These are phyloP conservation scores for Lepiota brunneoincarnata DNA, from an alignment of 768 basidiomycete genomes.

Conservation along the genomic window DNA sequence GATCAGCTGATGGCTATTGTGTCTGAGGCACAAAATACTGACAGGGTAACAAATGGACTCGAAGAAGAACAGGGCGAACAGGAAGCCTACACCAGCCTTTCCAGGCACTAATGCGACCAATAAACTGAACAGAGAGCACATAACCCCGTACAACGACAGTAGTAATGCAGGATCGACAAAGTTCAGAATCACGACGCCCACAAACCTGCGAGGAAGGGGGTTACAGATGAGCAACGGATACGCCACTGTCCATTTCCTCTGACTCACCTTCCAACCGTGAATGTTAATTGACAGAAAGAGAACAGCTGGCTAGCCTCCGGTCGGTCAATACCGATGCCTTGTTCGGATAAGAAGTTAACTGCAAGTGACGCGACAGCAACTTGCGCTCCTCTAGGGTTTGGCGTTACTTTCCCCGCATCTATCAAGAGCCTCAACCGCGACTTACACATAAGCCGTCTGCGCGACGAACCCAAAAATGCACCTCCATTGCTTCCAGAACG, in stretches of 20 bases:
- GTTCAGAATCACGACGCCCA: slow-evolving; percentile 58
- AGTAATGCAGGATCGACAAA: slow-evolving; percentile 65
- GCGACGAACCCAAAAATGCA: slow-evolving; percentile 73
- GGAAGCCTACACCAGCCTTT: slow-evolving; percentile 51
- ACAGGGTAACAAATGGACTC: slow-evolving; percentile 75
- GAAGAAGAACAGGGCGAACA: slow-evolving; percentile 70
- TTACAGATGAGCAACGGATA: background rate
- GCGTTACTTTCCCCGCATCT: background rate
- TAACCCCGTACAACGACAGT: slow-evolving; percentile 49
- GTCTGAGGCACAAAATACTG: slow-evolving; percentile 16
- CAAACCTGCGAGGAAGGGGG: slow-evolving; percentile 37
- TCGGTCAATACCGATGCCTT: slow-evolving; percentile 49
- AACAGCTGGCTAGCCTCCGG: slow-evolving; percentile 61
- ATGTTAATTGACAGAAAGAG: slow-evolving; percentile 71
- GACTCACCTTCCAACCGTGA: slow-evolving; percentile 55
- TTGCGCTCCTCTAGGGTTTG: slow-evolving; percentile 48
- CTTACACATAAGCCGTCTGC: slow-evolving; percentile 65
- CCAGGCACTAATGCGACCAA: slow-evolving; percentile 50
- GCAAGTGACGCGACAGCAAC: slow-evolving; percentile 66
- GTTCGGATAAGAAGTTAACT: slow-evolving; percentile 69
- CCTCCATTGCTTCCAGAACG: slow-evolving; percentile 69
- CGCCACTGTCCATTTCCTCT: background rate
- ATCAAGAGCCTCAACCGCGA: slow-evolving; percentile 6
- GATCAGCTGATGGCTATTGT: background rate
- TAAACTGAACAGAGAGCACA: slow-evolving; percentile 51